Conservation (phyloP, 495 filamentous ascomycete genomes). For the Penicillium coffeae region DNA sequence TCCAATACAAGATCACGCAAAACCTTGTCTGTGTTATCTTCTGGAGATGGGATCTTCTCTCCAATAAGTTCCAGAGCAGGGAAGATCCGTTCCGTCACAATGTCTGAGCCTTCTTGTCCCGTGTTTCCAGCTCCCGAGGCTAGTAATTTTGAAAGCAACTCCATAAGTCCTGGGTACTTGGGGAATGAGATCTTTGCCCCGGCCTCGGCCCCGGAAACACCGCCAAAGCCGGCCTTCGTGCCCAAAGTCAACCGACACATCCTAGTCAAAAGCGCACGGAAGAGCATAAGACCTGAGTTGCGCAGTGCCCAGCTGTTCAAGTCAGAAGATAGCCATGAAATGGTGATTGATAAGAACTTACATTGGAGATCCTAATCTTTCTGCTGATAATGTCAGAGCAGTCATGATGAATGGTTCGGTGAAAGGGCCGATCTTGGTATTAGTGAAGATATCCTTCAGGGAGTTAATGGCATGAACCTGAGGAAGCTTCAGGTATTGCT, state of each 20-base stretch:
- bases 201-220: constrained; percentile 40
- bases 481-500: constrained; percentile 60
- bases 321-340: constrained; percentile 10
- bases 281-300: constrained; percentile 86
- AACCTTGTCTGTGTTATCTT: constrained; percentile 29
- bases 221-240: constrained; percentile 36
- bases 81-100: constrained; percentile 68
- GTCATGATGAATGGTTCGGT: constrained; percentile 67
- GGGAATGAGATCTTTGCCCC: constrained; percentile 45
- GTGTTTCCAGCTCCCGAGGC: constrained; percentile 35
- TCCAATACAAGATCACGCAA: constrained; percentile 32
- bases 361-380: constrained; percentile 62
- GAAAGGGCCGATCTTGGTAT: constrained; percentile 59
- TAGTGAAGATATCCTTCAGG: constrained; percentile 81
- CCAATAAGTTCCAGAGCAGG: constrained; percentile 81
- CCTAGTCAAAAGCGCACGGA: constrained; percentile 74
- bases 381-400: constrained; percentile 69
- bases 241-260: constrained; percentile 44
- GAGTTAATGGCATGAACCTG: constrained; percentile 95
- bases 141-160: constrained; percentile 65
- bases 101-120: constrained; percentile 39
- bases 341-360: constrained; percentile 19
- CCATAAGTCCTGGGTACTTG: constrained; percentile 67
- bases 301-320: constrained; percentile 76
- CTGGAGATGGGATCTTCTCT: constrained; percentile 39